These are phyloP conservation scores for Coleophoma crateriformis DNA, from an alignment of 2,329 filamentous ascomycete genomes.

Conservation along the genomic window DNA sequence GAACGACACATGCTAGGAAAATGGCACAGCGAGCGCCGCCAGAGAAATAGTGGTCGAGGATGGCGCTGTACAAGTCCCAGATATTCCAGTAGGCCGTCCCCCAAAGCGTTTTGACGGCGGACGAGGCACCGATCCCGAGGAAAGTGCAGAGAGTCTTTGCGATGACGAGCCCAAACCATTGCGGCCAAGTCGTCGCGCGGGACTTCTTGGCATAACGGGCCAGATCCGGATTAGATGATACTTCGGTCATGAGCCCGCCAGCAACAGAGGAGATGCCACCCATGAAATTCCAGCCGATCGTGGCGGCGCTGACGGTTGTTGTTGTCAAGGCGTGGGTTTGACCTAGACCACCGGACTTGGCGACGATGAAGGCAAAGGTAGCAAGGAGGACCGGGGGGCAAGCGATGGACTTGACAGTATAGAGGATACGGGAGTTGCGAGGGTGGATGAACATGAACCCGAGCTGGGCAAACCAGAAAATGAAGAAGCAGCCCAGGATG, in stretches of 20 bases:
- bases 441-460: conserved; percentile 20
- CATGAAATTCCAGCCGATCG: conserved; percentile 23
- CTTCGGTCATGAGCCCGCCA: conserved; percentile 25
- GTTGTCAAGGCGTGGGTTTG: neutral
- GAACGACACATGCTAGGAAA: conserved; percentile 43
- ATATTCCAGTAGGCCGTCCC: conserved; percentile 33
- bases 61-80: conserved; percentile 40
- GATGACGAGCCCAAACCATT: conserved; percentile 1
- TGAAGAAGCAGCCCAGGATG: conserved; percentile 43
- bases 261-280: conserved; percentile 27
- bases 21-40: conserved; percentile 30
- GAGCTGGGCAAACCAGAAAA: conserved; percentile 47
- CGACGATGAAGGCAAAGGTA: conserved; percentile 55
- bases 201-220: conserved; percentile 29
- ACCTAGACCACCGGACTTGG: conserved; percentile 39
- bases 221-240: conserved; percentile 34
- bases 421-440: conserved; percentile 36
- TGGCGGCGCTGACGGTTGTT: neutral
- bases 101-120: conserved; percentile 43
- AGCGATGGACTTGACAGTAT: conserved; percentile 38
- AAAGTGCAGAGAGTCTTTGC: conserved; percentile 11
- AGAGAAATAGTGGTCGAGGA: conserved; percentile 5
- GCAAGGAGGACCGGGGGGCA: conserved; percentile 54
- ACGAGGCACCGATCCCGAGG: conserved; percentile 48
- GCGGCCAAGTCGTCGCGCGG: neutral